phyloP scores from a whole-genome alignment of 2,329 filamentous ascomycete species.

The Fusarium papillatum region DNA sequence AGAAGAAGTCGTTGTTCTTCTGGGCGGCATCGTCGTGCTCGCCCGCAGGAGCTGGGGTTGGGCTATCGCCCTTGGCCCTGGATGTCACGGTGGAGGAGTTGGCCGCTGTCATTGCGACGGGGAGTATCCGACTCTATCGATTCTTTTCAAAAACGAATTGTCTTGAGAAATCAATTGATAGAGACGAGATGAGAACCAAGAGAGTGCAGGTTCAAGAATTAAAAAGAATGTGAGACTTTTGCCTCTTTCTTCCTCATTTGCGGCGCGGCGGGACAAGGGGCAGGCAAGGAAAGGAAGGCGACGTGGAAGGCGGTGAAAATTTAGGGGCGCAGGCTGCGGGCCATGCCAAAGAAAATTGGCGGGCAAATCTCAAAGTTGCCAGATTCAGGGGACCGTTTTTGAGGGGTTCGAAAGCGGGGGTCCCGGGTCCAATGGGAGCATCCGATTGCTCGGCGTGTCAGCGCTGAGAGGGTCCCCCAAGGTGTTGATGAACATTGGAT shows the following conservation, averaged over 20 bases:
- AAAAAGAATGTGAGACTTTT: constrained; percentile 34
- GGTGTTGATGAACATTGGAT: neutral
- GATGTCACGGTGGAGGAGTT: constrained; percentile 52
- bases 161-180: neutral
- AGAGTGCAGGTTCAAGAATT: constrained; percentile 5
- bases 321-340: constrained; percentile 26
- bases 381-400: constrained; percentile 38
- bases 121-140: neutral
- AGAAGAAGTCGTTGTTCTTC: constrained; percentile 79
- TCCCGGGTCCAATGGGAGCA: constrained; percentile 27
- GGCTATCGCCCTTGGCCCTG: constrained; percentile 44
- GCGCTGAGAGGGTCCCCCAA: neutral
- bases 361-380: constrained; percentile 1
- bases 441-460: constrained; percentile 37
- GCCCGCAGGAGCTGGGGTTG: constrained; percentile 24
- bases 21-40: constrained; percentile 36
- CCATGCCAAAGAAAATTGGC: constrained; percentile 15
- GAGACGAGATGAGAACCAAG: neutral
- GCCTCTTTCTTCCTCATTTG: constrained; percentile 22
- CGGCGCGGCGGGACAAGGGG: constrained; percentile 15
- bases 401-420: constrained; percentile 41
- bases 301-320: constrained; percentile 46
- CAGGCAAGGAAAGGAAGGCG: constrained; percentile 26
- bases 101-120: constrained; percentile 43
- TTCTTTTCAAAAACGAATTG: neutral